These are phyloP conservation scores for Elsinoe perseae DNA, from an alignment of 2,329 filamentous ascomycete species.

Conservation along the genomic window DNA sequence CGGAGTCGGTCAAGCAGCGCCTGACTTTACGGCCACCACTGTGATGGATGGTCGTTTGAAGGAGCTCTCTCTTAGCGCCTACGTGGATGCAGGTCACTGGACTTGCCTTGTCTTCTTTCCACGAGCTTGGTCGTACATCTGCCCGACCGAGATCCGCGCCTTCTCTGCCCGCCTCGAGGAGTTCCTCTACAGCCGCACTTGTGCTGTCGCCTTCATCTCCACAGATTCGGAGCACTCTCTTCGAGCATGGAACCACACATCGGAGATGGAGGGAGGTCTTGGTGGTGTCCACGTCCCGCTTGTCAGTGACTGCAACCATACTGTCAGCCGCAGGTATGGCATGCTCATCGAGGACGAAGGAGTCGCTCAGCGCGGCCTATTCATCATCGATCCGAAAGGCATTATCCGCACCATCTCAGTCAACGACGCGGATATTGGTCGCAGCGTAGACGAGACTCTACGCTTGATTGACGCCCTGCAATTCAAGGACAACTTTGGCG, in stretches of 20 bases:
- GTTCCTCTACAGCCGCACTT: constrained; percentile 50
- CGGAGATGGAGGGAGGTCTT: constrained; percentile 54
- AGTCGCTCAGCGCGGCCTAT: constrained; percentile 55
- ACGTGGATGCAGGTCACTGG: constrained; percentile 42
- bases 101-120: constrained; percentile 60
- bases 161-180: constrained; percentile 55
- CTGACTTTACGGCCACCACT: constrained; percentile 24
- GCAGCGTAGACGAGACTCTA: constrained; percentile 56
- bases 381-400: constrained; percentile 59
- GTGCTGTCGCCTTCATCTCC: constrained; percentile 52
- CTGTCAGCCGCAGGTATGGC: constrained; percentile 54
- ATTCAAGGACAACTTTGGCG: constrained; percentile 37
- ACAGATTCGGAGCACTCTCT: constrained; percentile 55
- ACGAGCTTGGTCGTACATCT: constrained; percentile 62
- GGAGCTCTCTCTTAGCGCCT: constrained; percentile 26
- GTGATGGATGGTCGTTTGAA: constrained; percentile 29
- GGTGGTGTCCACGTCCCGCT: constrained; percentile 55
- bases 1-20: constrained; percentile 26
- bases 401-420: constrained; percentile 54
- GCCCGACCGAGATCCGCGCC: constrained; percentile 58
- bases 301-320: constrained; percentile 54
- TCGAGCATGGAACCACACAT: constrained; percentile 52
- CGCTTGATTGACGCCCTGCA: constrained; percentile 48
- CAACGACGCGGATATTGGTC: constrained; percentile 58
- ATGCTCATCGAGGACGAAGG: constrained; percentile 58